phyloP scores from a whole-genome alignment of 805 yeast species.

The Wickerhamomyces kurtzmanii region DNA sequence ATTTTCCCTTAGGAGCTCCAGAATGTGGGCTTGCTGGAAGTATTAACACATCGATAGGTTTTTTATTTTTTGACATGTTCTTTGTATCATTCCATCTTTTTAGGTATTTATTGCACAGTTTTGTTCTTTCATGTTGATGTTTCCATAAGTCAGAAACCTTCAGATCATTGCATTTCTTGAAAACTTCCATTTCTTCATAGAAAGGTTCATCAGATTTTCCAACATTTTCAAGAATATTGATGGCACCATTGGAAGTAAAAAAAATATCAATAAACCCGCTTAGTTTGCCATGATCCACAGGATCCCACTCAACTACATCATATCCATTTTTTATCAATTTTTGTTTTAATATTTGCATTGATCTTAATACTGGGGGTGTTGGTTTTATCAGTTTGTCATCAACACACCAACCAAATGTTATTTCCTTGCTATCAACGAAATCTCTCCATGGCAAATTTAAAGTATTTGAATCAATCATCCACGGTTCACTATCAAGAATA shows the following conservation, averaged over 20 bases:
- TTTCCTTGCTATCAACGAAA: slow-evolving; percentile 13
- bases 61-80: slow-evolving; percentile 19
- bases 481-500: slow-evolving; percentile 22
- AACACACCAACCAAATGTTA: slow-evolving; percentile 27
- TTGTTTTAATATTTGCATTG: slow-evolving; percentile 20
- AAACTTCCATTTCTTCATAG: slow-evolving; percentile 23
- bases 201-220: slow-evolving; percentile 28
- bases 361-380: slow-evolving; percentile 36
- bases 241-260: slow-evolving; percentile 33
- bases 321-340: slow-evolving; percentile 30
- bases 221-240: slow-evolving; percentile 18
- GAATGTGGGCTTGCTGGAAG: slow-evolving; percentile 40
- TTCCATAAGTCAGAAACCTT: slow-evolving; percentile 29
- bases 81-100: slow-evolving; percentile 26
- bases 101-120: slow-evolving; percentile 23
- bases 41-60: slow-evolving; percentile 37
- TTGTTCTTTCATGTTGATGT: slow-evolving; percentile 26
- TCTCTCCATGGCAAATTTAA: slow-evolving; percentile 27
- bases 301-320: slow-evolving; percentile 32
- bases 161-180: slow-evolving; percentile 24
- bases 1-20: slow-evolving; percentile 25
- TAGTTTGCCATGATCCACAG: slow-evolving; percentile 23
- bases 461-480: slow-evolving; percentile 28
- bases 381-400: slow-evolving; percentile 33
- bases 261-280: slow-evolving; percentile 20